Evolutionary conservation across 306 rosid genomes (phyloP).

Genomic region (Pterocarpus macrocarpus): DNA sequence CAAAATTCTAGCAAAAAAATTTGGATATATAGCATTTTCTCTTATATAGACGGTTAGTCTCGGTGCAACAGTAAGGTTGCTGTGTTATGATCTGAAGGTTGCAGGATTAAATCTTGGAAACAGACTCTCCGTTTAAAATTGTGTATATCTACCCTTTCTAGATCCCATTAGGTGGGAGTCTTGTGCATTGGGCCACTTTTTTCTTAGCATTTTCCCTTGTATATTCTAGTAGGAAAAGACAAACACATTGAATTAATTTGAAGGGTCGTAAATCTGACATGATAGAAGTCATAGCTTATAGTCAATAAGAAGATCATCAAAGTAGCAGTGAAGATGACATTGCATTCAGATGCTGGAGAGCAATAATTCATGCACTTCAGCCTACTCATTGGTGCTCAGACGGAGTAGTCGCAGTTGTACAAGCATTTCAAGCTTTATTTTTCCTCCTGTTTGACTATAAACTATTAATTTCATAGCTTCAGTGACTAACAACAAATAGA

Average conservation of each 20-base stretch:
- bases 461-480: conserved; percentile 2
- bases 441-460: background rate
- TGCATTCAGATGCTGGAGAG: no score
- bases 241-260: background rate
- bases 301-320: conserved; percentile 1
- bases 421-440: conserved; percentile 15
- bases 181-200: background rate
- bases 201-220: background rate
- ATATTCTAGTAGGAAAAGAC: background rate
- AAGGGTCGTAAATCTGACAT: conserved; percentile 2
- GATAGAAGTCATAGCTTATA: conserved; percentile 18
- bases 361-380: no score
- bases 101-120: no score
- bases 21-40: no score
- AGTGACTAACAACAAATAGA: conserved; percentile 27
- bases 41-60: no score
- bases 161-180: no score
- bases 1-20: background rate
- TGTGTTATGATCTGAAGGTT: no score
- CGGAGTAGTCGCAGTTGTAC: no score
- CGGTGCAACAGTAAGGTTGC: no score
- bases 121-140: no score
- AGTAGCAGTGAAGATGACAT: background rate
- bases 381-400: no score
- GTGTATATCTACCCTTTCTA: no score